Base-by-base conservation (phyloP, 2,329 filamentous ascomycete species). In the Magnaporthiopsis incrustans region DNA sequence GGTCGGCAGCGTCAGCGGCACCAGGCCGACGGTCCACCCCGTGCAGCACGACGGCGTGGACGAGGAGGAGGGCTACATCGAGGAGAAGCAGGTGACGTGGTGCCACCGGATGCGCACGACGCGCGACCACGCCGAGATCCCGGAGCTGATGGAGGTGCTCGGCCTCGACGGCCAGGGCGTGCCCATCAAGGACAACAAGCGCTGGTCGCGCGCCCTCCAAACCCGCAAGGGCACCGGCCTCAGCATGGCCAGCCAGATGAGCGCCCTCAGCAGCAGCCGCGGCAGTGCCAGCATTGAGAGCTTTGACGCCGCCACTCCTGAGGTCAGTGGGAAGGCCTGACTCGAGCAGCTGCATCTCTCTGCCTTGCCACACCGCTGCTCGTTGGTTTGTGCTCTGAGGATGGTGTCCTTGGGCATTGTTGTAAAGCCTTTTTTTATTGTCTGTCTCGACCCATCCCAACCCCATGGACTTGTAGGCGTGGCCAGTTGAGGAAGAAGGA, bases 61-160 rank as follows among this genome's bases (percentile, higher is more conserved):
- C n/a, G 71, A 69, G 11, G 73, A 71, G 30, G 72, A 72, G 62
- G 68, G 68, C 11, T 67, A 67, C 27, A 70, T 73, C 2, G 79
- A 84, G 70, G 79, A 84, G 70, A 89, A 89, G 76, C 78, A 77
- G 64, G 82, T 91, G 33, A 87, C 85, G 1, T 96, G 91, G 91
- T 92, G 89, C 70, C 90, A 94, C 76, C 82, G 90, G 33, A 96
- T 96, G 91, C 81, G 81, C 71, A 90, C 85, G 72, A 94, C 90
- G 15, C 78, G 91, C 61, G 91, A 93, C 68, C 91, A 96, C 72
- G 83, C 84, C 1, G 90, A 92, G 77, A 79, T 93, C 1, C 80
- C 81, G 0, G 87, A 88, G 73, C 70, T 92, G 64, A 84, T 85
- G 76, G 78, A 83, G 69, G 74, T 90, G 15, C 73, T 92, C 59